Base-by-base conservation (phyloP, 192 early-diverging fungal species). In the Globomyces pollinis-pini region DNA sequence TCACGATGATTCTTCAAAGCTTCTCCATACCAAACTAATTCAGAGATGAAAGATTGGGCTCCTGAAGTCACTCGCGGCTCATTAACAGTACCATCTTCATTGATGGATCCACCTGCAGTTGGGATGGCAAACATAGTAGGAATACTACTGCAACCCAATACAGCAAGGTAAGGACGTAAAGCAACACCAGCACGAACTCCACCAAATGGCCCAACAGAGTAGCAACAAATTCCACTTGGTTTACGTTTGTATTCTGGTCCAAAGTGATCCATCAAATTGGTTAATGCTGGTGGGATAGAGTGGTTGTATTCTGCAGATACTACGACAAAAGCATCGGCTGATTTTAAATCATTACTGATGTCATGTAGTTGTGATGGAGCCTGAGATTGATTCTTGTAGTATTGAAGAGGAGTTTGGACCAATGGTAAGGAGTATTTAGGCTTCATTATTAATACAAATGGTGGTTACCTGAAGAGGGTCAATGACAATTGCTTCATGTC, bases 211-310 rank as follows among this genome's bases (percentile, higher is more conserved):
- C 69, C 69, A 34, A 44, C 50, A 2, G 60, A 64, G 50, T 71
- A 71, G n/a, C 63, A 52, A 8, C 50, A 60, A 43, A 71, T 63
- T 16, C 30, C 69, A 15, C 43, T 41, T 57, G 69, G 69, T 21
- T 67, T 69, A 23, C 21, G 42, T 8, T 55, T 26, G 43, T 57
- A 71, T 35, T 71, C 69, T 16, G 16, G 30, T 28, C 47, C 35
- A 63, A 71, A 71, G 57, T 71, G 62, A 43, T 58, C 50, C 61
- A 71, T 39, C 33, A 68, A 38, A 55, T 71, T 71, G 20, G 61
- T 38, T 30, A 71, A 58, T 35, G 60, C 69, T 1, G 69, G 69
- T 8, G 64, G 69, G 21, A 71, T 63, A 3, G 57, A 57, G 47
- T 55, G 39, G 41, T 71, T 71, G 53, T 71, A 71, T 50, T 71